Percentiles rank a stretch among this genome's conserved stretches.
Evolutionary conservation across 2,329 filamentous ascomycete species (phyloP).

Genomic region (Fusarium incarnatum): DNA sequence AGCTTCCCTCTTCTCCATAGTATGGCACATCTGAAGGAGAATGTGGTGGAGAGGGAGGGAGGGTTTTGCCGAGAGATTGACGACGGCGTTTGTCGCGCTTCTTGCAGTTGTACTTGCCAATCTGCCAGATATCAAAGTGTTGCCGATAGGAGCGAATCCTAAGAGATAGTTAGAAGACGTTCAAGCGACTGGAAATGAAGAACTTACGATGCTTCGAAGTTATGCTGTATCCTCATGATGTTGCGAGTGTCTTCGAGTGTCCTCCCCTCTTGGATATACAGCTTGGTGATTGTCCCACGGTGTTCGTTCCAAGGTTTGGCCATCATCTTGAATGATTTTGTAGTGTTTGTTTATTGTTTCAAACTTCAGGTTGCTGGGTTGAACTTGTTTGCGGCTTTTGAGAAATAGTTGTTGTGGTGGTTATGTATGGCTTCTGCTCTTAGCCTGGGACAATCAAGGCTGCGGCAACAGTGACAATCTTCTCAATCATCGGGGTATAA

Average conservation of each 20-base stretch:
- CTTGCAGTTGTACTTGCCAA: conserved; percentile 62
- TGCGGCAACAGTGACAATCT: conserved; percentile 24
- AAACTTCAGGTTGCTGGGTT: not conserved
- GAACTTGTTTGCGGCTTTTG: not conserved
- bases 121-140: conserved; percentile 59
- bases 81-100: conserved; percentile 42
- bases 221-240: conserved; percentile 55
- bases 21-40: conserved; percentile 17
- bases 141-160: conserved; percentile 61
- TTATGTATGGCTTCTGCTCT: conserved; percentile 1
- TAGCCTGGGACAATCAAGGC: conserved; percentile 41
- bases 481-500: conserved; percentile 28
- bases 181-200: not conserved
- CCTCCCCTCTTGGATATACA: conserved; percentile 56
- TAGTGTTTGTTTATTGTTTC: not conserved
- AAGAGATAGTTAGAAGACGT: conserved; percentile 2
- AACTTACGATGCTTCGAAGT: conserved; percentile 58
- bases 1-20: conserved; percentile 2
- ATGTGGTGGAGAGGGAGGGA: conserved; percentile 35
- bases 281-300: conserved; percentile 50
- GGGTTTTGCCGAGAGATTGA: conserved; percentile 5
- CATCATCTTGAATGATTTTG: conserved; percentile 49
- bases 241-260: conserved; percentile 56
- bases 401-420: conserved; percentile 1
- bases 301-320: conserved; percentile 58